A percentile compares a stretch with the other conserved stretches of the same genome.
Conservation (phyloP, 176 grass and related monocot species). For the Zea luxurians region DNA sequence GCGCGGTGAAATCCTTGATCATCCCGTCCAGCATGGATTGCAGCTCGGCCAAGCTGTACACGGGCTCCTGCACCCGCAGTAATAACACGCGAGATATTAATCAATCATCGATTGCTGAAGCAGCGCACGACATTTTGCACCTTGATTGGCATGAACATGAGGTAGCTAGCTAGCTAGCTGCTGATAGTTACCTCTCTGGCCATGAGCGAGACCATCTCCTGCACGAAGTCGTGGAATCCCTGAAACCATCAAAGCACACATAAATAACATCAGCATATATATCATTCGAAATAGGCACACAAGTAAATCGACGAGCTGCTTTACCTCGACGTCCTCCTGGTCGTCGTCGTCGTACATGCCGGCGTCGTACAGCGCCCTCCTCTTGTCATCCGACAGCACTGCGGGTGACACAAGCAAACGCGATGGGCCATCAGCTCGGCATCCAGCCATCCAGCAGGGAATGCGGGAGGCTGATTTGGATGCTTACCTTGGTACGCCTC, state of each 20-base stretch:
- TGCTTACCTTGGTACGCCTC: constrained; percentile 79
- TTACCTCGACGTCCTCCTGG: constrained; percentile 70
- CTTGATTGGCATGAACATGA: neutral
- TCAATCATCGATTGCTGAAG: neutral
- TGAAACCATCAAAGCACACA: neutral
- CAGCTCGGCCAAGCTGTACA: constrained; percentile 64
- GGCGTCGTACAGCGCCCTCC: constrained; percentile 64
- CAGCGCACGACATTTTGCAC: neutral
- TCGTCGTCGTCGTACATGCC: constrained; percentile 63
- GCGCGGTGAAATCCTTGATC: constrained; percentile 47
- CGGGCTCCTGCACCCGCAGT: constrained; percentile 36
- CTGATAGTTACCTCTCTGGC: constrained; percentile 58
- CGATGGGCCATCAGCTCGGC: neutral
- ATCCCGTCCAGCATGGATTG: constrained; percentile 69
- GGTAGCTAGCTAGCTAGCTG: neutral
- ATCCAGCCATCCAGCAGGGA: too few species aligned
- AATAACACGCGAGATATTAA: neutral
- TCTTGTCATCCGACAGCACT: constrained; percentile 81
- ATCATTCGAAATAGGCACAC: neutral
- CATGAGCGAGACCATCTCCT: constrained; percentile 90
- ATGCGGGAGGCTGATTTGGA: neutral
- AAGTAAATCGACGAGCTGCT: neutral
- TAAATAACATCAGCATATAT: neutral
- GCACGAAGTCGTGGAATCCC: constrained; percentile 85
- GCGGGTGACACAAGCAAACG: neutral